Conservation (phyloP, 345 rosid genomes). For the Eutrema heterophyllum region DNA sequence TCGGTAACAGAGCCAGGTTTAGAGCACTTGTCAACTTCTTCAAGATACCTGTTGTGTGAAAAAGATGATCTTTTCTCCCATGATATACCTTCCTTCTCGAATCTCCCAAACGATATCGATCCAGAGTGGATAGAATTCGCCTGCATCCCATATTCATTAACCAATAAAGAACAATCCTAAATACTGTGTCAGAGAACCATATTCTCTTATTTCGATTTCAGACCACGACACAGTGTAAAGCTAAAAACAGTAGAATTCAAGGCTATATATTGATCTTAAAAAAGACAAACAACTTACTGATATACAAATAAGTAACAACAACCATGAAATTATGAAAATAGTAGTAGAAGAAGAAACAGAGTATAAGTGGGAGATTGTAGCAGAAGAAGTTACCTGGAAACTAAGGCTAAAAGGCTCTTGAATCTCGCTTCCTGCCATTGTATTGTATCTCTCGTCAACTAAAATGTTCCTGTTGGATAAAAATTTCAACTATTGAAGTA, state of each 20-base stretch:
- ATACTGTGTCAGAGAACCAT: no score
- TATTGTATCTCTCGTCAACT: neutral
- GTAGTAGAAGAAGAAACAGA: neutral
- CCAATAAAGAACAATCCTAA: neutral
- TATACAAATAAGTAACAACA: constrained; percentile 5
- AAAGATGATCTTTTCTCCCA: constrained; percentile 93
- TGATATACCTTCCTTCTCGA: constrained; percentile 65
- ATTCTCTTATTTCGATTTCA: neutral
- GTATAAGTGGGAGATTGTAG: neutral
- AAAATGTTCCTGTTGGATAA: neutral
- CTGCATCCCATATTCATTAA: constrained; percentile 35
- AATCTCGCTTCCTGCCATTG: constrained; percentile 60
- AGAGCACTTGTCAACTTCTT: constrained; percentile 86
- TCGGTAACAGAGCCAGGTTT: constrained; percentile 75
- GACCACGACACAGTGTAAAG: neutral
- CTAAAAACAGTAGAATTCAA: neutral
- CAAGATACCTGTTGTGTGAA: constrained; percentile 84
- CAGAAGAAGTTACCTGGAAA: constrained; percentile 47
- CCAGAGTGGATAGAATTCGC: constrained; percentile 69
- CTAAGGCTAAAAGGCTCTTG: constrained; percentile 55
- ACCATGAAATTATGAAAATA: neutral
- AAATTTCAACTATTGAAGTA: neutral
- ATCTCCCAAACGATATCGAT: constrained; percentile 89
- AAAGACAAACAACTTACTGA: neutral
- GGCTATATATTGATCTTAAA: neutral